Conservation (phyloP, 202 grass and related monocot species). For the Schoenoplectus tabernaemontani region DNA sequence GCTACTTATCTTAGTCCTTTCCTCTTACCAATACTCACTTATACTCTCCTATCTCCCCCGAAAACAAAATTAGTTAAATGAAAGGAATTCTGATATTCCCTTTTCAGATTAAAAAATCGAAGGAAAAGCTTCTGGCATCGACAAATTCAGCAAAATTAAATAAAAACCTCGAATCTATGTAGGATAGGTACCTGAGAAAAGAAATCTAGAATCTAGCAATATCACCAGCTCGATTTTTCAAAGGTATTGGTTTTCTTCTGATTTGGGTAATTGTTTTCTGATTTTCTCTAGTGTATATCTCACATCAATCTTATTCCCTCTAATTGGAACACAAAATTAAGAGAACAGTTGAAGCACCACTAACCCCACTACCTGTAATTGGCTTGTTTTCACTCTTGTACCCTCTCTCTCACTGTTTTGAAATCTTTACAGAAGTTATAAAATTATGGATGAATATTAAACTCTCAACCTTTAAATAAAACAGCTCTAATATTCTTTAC, state of each 20-base stretch:
- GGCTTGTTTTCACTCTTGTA: background rate
- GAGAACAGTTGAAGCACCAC: background rate
- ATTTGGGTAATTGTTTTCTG: background rate
- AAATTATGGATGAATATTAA: no score
- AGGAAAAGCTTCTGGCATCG: background rate
- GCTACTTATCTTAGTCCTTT: background rate
- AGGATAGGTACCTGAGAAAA: background rate
- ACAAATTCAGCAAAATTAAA: background rate
- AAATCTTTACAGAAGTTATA: no score
- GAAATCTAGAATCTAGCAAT: conserved; percentile 4
- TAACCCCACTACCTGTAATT: conserved; percentile 12
- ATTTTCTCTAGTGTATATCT: background rate
- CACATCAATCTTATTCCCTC: background rate
- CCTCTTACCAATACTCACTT: background rate
- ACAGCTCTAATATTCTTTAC: no score
- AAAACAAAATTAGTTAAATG: background rate
- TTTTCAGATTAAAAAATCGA: background rate
- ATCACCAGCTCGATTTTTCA: background rate
- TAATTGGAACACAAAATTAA: conserved; percentile 1
- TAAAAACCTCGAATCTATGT: background rate
- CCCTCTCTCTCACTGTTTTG: background rate
- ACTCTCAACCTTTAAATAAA: no score
- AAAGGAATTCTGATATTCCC: background rate
- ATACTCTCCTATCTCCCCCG: background rate
- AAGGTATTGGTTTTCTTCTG: background rate